A percentile compares a stretch with the other conserved stretches of the same genome.
Evolutionary conservation across 2,329 filamentous ascomycete genomes (phyloP).

Genomic region (Neofusicoccum sp.): DNA sequence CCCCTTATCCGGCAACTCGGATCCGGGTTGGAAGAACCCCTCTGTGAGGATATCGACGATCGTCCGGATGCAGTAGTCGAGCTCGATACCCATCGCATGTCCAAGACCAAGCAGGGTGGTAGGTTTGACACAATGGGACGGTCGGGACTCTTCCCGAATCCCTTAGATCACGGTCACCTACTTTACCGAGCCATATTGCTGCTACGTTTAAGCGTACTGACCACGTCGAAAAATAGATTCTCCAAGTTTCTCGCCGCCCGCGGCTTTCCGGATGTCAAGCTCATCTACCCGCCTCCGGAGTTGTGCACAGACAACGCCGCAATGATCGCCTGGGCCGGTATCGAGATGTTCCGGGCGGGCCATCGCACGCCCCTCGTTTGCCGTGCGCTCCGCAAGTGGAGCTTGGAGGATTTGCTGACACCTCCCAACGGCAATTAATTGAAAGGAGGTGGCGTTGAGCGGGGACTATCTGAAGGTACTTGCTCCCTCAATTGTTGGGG

Average conservation of each 20-base stretch:
- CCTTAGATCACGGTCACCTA: no score
- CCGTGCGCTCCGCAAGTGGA: constrained; percentile 38
- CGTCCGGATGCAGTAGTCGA: no score
- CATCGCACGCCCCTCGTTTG: constrained; percentile 40
- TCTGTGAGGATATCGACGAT: no score
- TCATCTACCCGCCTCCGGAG: constrained; percentile 71
- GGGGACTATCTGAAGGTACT: not conserved
- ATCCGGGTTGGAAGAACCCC: no score
- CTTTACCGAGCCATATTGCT: no score
- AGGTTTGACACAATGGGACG: not conserved
- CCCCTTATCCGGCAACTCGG: not conserved
- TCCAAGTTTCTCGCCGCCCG: constrained; percentile 62
- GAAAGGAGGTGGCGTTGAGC: constrained; percentile 12
- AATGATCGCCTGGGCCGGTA: constrained; percentile 93
- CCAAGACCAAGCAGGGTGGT: not conserved
- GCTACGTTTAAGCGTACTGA: no score
- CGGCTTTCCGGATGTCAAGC: constrained; percentile 59
- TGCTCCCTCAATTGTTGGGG: not conserved
- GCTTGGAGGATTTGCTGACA: constrained; percentile 25
- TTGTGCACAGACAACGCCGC: constrained; percentile 94
- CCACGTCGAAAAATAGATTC: constrained; percentile 31
- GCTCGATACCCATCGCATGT: not conserved
- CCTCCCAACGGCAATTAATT: not conserved
- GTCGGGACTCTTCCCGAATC: no score
- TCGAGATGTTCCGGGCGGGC: constrained; percentile 86